Percentiles rank a stretch among this genome's conserved stretches.
Evolutionary conservation across 2,329 filamentous ascomycete genomes (phyloP).

Genomic region (Metarhizium anisopliae): DNA sequence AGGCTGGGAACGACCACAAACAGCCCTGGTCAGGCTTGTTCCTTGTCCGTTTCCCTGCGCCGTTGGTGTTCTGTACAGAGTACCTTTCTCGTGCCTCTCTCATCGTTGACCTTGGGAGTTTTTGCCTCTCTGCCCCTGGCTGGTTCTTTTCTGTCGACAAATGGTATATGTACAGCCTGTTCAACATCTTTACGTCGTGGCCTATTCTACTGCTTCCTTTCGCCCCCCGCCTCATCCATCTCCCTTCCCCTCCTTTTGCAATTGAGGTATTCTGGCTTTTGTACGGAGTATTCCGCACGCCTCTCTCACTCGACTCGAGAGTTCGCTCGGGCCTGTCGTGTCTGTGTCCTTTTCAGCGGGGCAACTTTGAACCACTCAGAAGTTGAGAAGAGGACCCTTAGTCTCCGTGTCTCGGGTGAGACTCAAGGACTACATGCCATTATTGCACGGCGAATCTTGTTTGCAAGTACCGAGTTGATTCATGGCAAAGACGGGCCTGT

Average conservation of each 20-base stretch:
- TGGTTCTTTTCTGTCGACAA: not conserved
- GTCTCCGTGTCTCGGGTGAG: conserved; percentile 6
- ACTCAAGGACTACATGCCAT: not conserved
- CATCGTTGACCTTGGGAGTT: not conserved
- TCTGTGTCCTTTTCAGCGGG: conserved; percentile 1
- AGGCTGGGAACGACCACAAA: not conserved
- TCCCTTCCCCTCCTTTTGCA: not conserved
- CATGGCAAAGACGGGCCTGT: not conserved
- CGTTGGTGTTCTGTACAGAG: not conserved
- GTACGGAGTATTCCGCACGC: not conserved
- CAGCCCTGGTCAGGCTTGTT: not conserved
- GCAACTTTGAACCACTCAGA: not conserved
- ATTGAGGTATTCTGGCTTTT: not conserved
- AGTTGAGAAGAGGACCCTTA: not conserved
- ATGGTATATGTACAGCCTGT: not conserved
- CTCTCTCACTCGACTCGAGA: not conserved
- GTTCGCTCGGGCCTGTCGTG: not conserved
- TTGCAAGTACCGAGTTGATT: not conserved
- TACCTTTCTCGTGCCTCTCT: not conserved
- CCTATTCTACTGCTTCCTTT: not conserved
- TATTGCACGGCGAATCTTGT: not conserved
- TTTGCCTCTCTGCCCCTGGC: not conserved
- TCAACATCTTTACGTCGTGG: not conserved
- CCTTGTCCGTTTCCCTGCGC: not conserved
- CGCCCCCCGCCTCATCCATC: not conserved